phyloP scores from a whole-genome alignment of 208 protist species.

The Trypanosoma rangeli region DNA sequence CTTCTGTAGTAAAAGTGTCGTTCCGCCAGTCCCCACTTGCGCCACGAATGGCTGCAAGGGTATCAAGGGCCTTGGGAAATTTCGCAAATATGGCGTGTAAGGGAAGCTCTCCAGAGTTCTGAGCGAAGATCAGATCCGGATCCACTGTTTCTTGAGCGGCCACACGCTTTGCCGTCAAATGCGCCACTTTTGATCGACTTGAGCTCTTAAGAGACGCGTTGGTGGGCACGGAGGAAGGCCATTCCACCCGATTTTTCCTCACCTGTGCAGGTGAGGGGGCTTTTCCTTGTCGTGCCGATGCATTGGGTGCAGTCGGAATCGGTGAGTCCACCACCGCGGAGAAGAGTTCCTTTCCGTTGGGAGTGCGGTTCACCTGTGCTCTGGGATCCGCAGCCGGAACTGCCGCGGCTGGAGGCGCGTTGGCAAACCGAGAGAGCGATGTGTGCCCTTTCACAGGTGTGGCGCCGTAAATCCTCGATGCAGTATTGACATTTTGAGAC shows the following conservation, averaged over 20 bases:
- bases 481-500: slow-evolving; percentile 75
- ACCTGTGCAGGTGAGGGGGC: slow-evolving; percentile 20
- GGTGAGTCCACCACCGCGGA: slow-evolving; percentile 14
- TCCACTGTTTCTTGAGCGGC: slow-evolving; percentile 78
- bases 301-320: slow-evolving; percentile 26
- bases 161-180: slow-evolving; percentile 66
- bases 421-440: slow-evolving; percentile 15
- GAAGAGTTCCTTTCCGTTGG: slow-evolving; percentile 5
- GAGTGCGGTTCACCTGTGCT: slow-evolving; percentile 5
- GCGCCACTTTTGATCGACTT: slow-evolving; percentile 81
- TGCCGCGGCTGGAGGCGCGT: not conserved
- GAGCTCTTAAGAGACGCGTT: slow-evolving; percentile 77
- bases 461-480: slow-evolving; percentile 41
- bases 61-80: slow-evolving; percentile 72
- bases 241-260: slow-evolving; percentile 51
- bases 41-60: slow-evolving; percentile 58
- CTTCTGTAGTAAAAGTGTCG: slow-evolving; percentile 79
- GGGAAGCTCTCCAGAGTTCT: slow-evolving; percentile 76
- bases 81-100: slow-evolving; percentile 73
- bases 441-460: slow-evolving; percentile 39
- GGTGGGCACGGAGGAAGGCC: slow-evolving; percentile 72
- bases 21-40: slow-evolving; percentile 82
- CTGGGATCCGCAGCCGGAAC: slow-evolving; percentile 8
- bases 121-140: slow-evolving; percentile 81
- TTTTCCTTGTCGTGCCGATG: slow-evolving; percentile 13